These are phyloP conservation scores for Drosera spatulata DNA, from an alignment of 179 eudicot species.

Conservation along the genomic window DNA sequence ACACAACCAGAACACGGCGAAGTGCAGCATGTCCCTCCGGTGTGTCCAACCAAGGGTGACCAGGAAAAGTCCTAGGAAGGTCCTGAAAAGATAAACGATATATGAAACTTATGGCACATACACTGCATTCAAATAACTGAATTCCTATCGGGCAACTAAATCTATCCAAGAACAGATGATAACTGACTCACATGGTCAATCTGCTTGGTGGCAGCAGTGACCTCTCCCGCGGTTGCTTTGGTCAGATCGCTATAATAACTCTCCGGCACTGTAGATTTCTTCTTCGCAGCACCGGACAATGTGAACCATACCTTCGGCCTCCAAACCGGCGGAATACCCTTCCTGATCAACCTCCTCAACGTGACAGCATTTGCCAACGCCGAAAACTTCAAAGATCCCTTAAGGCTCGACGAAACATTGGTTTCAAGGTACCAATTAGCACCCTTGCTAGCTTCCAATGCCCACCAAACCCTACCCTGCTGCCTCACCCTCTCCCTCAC, in stretches of 20 bases:
- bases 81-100: conserved; percentile 35
- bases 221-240: conserved; percentile 63
- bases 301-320: conserved; percentile 96
- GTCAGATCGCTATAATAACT: conserved; percentile 78
- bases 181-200: conserved; percentile 81
- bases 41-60: conserved; percentile 95
- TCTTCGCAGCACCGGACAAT: conserved; percentile 91
- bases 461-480: conserved; percentile 94
- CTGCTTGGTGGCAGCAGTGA: conserved; percentile 84
- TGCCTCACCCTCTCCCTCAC: conserved; percentile 90
- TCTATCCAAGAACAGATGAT: conserved; percentile 1
- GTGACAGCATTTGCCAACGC: conserved; percentile 65
- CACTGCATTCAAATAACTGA: not conserved
- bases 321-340: conserved; percentile 77
- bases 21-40: conserved; percentile 88
- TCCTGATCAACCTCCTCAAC: conserved; percentile 73
- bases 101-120: not conserved
- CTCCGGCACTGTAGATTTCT: conserved; percentile 88
- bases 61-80: conserved; percentile 93
- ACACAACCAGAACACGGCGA: conserved; percentile 88
- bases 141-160: not conserved
- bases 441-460: conserved; percentile 84
- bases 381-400: conserved; percentile 61
- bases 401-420: conserved; percentile 40
- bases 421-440: conserved; percentile 86